phyloP scores from a whole-genome alignment of 2,329 filamentous ascomycete genomes.

The Periconia sp. region DNA sequence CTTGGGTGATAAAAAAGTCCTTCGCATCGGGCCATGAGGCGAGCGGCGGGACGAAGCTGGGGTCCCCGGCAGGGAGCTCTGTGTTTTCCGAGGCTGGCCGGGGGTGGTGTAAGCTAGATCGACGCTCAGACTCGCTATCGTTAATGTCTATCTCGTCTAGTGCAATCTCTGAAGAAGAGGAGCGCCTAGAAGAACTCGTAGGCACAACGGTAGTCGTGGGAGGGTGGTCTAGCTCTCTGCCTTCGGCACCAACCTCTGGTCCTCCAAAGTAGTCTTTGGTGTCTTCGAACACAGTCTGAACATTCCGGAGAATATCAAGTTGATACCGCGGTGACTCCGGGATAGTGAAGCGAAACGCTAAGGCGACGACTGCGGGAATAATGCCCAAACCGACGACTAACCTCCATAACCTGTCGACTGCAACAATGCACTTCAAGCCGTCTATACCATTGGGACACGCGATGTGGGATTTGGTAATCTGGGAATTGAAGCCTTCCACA shows the following conservation, averaged over 20 bases:
- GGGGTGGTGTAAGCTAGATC: slow-evolving; percentile 14
- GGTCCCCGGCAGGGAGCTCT: slow-evolving; percentile 38
- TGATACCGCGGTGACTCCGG: slow-evolving; percentile 50
- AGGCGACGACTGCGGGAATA: slow-evolving; percentile 45
- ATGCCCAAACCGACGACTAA: slow-evolving; percentile 49
- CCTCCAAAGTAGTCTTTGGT: slow-evolving; percentile 40
- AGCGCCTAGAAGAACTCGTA: slow-evolving; percentile 13
- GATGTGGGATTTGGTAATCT: slow-evolving; percentile 23
- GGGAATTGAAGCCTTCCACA: slow-evolving; percentile 32
- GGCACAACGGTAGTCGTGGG: slow-evolving; percentile 10
- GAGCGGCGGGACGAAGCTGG: slow-evolving; percentile 54
- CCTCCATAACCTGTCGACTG: slow-evolving; percentile 49
- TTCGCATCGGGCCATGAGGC: slow-evolving; percentile 40
- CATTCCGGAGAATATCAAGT: slow-evolving; percentile 47
- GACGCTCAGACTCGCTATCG: slow-evolving; percentile 32
- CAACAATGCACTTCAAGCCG: slow-evolving; percentile 31
- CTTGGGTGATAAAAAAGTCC: slow-evolving; percentile 40
- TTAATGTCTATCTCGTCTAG: slow-evolving; percentile 31
- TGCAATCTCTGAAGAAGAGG: slow-evolving; percentile 33
- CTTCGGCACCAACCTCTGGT: slow-evolving; percentile 29
- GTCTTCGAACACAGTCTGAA: slow-evolving; percentile 37
- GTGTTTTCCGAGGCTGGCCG: slow-evolving; percentile 6
- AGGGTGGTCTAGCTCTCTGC: slow-evolving; percentile 37
- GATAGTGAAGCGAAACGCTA: slow-evolving; percentile 49
- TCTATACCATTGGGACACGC: slow-evolving; percentile 18